Percentiles rank a stretch among this genome's conserved stretches.
Evolutionary conservation across 345 rosid genomes (phyloP).

Genomic region (Pseudoturritis turrita): DNA sequence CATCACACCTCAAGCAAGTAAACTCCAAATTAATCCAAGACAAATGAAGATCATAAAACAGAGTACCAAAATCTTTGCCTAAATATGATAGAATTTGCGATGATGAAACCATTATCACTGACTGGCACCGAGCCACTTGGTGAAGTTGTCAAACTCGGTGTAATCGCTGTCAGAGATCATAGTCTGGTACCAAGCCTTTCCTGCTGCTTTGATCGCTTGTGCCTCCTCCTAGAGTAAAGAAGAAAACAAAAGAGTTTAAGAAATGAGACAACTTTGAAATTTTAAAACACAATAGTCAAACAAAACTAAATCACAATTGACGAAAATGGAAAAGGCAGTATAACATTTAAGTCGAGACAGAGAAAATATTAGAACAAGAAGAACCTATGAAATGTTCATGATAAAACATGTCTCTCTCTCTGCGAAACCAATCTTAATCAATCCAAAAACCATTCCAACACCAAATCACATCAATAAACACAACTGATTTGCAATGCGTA

Average conservation of each 20-base stretch:
- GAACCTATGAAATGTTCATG: background rate
- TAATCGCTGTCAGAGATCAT: constrained; percentile 95
- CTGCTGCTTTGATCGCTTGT: constrained; percentile 62
- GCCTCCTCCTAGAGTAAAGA: constrained; percentile 67
- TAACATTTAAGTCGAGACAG: background rate
- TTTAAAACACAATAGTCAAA: background rate
- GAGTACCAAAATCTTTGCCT: constrained; percentile 25
- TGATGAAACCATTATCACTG: constrained; percentile 38
- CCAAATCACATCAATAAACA: background rate
- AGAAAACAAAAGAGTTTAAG: background rate
- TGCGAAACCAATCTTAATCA: background rate
- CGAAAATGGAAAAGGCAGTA: too few species aligned
- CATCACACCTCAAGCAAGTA: background rate
- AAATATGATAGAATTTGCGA: constrained; percentile 5
- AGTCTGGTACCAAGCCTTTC: constrained; percentile 89
- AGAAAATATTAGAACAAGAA: background rate
- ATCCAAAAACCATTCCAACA: background rate
- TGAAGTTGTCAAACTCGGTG: constrained; percentile 79
- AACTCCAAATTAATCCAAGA: background rate
- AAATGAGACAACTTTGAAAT: background rate
- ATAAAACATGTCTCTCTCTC: background rate
- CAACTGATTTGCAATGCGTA: background rate
- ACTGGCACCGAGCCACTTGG: constrained; percentile 78
- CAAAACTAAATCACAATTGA: background rate
- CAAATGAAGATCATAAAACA: background rate